A percentile compares a stretch with the other conserved stretches of the same genome.
Evolutionary conservation across 495 filamentous ascomycete species (phyloP).

Genomic region (Arthonia radiata): DNA sequence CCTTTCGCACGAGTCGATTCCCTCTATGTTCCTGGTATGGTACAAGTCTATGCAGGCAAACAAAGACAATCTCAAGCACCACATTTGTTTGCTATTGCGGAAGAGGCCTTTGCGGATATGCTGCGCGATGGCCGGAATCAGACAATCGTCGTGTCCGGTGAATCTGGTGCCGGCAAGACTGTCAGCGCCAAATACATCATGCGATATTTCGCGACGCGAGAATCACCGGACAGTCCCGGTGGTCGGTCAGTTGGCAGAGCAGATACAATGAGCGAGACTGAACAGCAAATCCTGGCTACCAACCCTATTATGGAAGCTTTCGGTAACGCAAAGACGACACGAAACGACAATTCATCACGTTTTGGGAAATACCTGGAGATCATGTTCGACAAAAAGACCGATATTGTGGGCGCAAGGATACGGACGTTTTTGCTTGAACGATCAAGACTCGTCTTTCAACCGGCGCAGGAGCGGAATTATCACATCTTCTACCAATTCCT

Average conservation of each 20-base stretch:
- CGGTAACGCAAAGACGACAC: constrained; percentile 94
- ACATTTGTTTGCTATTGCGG: constrained; percentile 95
- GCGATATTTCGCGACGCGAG: constrained; percentile 96
- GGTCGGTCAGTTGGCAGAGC: constrained; percentile 51
- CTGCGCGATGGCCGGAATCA: constrained; percentile 86
- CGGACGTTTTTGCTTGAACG: constrained; percentile 87
- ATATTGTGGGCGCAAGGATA: constrained; percentile 95
- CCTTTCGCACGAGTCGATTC: constrained; percentile 95
- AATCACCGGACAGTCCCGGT: constrained; percentile 72
- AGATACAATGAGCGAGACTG: constrained; percentile 90
- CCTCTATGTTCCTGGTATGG: constrained; percentile 96
- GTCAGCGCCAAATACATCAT: constrained; percentile 99
- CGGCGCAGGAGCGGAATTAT: constrained; percentile 92
- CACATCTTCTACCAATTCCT: constrained; percentile 98
- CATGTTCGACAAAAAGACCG: constrained; percentile 86
- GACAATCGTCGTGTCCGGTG: constrained; percentile 94
- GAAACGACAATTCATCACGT: constrained; percentile 96
- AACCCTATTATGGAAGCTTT: constrained; percentile 99
- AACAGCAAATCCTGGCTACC: constrained; percentile 92
- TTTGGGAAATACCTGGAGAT: constrained; percentile 99
- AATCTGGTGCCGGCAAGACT: constrained; percentile 95
- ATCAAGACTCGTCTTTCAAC: constrained; percentile 94
- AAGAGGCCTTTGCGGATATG: constrained; percentile 99
- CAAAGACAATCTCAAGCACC: constrained; percentile 89
- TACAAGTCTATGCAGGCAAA: constrained; percentile 95